A percentile compares a stretch with the other conserved stretches of the same genome.
Conservation (phyloP, 768 basidiomycete genomes). For the Cantharellus cinnabarinus region DNA sequence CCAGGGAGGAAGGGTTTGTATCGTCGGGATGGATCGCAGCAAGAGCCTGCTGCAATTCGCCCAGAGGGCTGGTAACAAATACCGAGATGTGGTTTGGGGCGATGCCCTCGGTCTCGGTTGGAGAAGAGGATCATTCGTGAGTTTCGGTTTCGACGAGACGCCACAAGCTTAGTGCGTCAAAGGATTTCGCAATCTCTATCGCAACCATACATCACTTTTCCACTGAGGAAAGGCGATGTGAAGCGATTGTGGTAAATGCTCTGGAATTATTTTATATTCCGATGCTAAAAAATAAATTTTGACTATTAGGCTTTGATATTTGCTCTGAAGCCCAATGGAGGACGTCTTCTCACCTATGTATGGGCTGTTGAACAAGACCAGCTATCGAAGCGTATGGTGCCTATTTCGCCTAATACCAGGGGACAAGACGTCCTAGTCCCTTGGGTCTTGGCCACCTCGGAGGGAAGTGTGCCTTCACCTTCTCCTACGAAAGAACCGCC, state of each 20-base stretch:
- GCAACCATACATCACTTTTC: slow-evolving; percentile 95
- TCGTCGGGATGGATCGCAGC: slow-evolving; percentile 73
- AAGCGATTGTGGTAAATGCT: slow-evolving; percentile 45
- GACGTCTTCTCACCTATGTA: slow-evolving; percentile 78
- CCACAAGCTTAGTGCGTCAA: background rate
- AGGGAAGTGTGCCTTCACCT: slow-evolving; percentile 12
- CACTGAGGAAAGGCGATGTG: slow-evolving; percentile 47
- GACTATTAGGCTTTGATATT: slow-evolving; percentile 36
- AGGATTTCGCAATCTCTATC: slow-evolving; percentile 96
- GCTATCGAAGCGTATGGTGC: slow-evolving; percentile 53
- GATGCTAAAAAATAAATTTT: slow-evolving; percentile 10
- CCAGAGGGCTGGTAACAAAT: slow-evolving; percentile 31
- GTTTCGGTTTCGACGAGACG: slow-evolving; percentile 14
- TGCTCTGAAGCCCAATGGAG: slow-evolving; percentile 43
- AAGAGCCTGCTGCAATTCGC: slow-evolving; percentile 61
- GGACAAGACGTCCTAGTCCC: slow-evolving; percentile 81
- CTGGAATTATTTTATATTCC: slow-evolving; percentile 10
- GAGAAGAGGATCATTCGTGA: slow-evolving; percentile 64
- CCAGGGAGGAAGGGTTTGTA: slow-evolving; percentile 39
- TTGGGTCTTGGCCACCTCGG: slow-evolving; percentile 39
- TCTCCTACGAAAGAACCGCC: background rate
- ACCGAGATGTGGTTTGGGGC: slow-evolving; percentile 58
- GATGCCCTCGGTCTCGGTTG: slow-evolving; percentile 57
- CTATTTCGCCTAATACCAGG: slow-evolving; percentile 7
- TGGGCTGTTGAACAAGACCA: slow-evolving; percentile 94